Conservation (phyloP, 345 rosid genomes). For the Brassica incana region DNA sequence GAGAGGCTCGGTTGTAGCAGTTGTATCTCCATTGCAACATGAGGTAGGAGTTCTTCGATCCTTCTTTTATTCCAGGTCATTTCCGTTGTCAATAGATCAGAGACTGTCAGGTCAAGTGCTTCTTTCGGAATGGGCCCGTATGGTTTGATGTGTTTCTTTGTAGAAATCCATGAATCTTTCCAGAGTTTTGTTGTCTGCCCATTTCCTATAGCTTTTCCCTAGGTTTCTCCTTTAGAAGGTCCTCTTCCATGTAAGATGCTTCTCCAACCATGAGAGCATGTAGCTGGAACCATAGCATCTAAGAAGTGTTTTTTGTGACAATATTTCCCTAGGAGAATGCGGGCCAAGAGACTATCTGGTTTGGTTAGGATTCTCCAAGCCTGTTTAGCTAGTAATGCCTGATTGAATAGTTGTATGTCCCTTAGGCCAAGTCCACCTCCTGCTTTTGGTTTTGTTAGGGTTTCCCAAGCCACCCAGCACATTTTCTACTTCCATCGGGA, state of each 20-base stretch:
- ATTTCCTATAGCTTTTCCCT: too few relatives aligned
- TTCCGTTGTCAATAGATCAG: too few relatives aligned
- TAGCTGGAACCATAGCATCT: background rate
- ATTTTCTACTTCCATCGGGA: background rate
- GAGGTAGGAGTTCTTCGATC: too few relatives aligned
- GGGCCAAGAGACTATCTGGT: background rate
- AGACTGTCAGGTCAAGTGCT: too few relatives aligned
- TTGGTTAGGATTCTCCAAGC: background rate
- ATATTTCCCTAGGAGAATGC: background rate
- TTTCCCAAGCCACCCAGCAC: background rate
- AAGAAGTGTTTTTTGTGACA: background rate
- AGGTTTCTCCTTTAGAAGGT: too few relatives aligned
- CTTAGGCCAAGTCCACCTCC: background rate
- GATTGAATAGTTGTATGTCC: background rate
- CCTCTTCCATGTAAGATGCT: background rate
- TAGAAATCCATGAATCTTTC: too few relatives aligned
- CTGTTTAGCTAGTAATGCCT: background rate
- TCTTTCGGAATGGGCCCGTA: too few relatives aligned
- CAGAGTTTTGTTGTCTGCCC: too few relatives aligned
- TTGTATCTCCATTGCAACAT: too few relatives aligned
- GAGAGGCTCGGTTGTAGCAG: too few relatives aligned
- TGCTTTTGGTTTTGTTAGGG: background rate
- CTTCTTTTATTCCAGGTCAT: too few relatives aligned
- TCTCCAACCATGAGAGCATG: background rate
- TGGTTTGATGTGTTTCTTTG: too few relatives aligned